Conservation (phyloP, 2,329 filamentous ascomycete species). For the Penicillium sp. region DNA sequence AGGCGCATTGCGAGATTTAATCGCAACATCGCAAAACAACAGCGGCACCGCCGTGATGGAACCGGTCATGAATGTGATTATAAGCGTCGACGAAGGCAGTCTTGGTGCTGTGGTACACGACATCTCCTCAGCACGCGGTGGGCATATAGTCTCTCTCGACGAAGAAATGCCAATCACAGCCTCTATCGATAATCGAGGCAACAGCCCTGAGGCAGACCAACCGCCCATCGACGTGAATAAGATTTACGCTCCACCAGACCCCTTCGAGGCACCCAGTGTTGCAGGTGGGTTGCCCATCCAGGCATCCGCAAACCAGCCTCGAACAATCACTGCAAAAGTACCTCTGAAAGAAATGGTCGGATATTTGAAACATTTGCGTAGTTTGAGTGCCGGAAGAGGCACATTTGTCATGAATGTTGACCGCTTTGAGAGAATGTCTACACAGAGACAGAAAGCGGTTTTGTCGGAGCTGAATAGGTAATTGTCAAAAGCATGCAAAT, state of each 20-base stretch:
- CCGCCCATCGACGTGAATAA: slow-evolving; percentile 62
- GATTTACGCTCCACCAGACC: slow-evolving; percentile 86
- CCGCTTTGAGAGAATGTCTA: slow-evolving; percentile 64
- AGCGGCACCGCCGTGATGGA: slow-evolving; percentile 68
- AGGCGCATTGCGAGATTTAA: slow-evolving; percentile 59
- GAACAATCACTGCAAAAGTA: slow-evolving; percentile 76
- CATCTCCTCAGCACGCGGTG: slow-evolving; percentile 68
- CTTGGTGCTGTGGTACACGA: slow-evolving; percentile 82
- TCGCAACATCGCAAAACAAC: slow-evolving; percentile 35
- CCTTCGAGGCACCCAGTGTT: slow-evolving; percentile 51
- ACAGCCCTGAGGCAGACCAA: slow-evolving; percentile 23
- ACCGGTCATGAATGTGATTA: slow-evolving; percentile 86
- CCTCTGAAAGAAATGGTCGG: slow-evolving; percentile 96
- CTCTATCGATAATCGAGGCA: slow-evolving; percentile 17
- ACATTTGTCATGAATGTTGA: slow-evolving; percentile 73
- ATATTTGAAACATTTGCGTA: slow-evolving; percentile 83
- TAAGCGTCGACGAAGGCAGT: slow-evolving; percentile 76
- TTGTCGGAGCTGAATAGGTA: slow-evolving; percentile 43
- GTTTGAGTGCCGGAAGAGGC: slow-evolving; percentile 79
- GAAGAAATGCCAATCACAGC: slow-evolving; percentile 38
- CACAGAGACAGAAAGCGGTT: slow-evolving; percentile 56
- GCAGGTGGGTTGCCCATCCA: slow-evolving; percentile 4
- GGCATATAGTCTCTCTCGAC: slow-evolving; percentile 68
- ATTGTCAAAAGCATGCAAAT: too few species aligned
- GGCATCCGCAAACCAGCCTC: slow-evolving; percentile 42